Evolutionary conservation across 257 asterid genomes (phyloP), one percentile per base, ranked within the genome.

Genomic region (Solanum gracilifrons): DNA sequence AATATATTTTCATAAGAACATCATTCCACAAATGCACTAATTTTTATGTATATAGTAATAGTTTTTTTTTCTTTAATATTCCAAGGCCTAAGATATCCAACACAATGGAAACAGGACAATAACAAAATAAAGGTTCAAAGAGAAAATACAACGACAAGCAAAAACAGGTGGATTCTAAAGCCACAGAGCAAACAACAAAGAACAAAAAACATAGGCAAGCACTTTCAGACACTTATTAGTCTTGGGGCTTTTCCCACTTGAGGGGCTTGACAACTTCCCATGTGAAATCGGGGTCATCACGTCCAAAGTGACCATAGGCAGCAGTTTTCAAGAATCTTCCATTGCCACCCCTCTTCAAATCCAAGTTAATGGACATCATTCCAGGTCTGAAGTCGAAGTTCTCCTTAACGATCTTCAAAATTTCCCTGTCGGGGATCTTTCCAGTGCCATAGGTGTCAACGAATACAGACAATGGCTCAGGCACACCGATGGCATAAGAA

Each of bases 181-280:
- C 68, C 85, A 27, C 29, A 80, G n/a, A 80, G 68, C 68, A 48
- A 82, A 46, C 68, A 18, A 10, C 69, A 48, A 29, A 82, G 43
- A 82, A 48, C 31, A 82, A 31, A 32, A 32, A 82, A 6, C 87
- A 62, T 35, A 84, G 77, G 76, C 62, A 75, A 27, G 73, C 74
- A 58, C 20, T 48, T 27, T 82, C 86, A 69, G 73, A 72, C 4
- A 58, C 69, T 88, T 87, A 90, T 90, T 88, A 89, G 68, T 82
- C 88, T 88, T 87, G 90, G 48, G 93, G 89, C 90, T 91, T 93
- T 41, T 91, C 93, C 93, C 93, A 90, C 82, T 92, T 93, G 84
- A 93, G 95, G 55, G 91, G 92, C 92, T 93, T 93, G 80, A 91
- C 92, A 13, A 91, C 92, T 83, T 93, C 95, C 95, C 95, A 92